These are phyloP conservation scores for Cryptococcus neoformans DNA, from an alignment of 1,284 basidiomycete species.

Conservation along the genomic window DNA sequence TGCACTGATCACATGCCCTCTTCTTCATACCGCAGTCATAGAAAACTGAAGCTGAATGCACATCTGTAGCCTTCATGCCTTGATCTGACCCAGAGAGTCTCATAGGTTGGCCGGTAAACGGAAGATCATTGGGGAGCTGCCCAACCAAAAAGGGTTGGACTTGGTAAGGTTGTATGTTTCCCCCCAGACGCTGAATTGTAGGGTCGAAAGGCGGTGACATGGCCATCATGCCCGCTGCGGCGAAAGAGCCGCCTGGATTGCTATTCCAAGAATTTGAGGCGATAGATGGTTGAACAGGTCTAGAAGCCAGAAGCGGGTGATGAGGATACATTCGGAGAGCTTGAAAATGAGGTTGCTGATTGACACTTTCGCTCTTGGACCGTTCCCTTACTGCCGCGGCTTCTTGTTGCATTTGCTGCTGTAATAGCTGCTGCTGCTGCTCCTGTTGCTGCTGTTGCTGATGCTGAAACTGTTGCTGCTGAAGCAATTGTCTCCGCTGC, in stretches of 20 bases:
- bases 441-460: neutral
- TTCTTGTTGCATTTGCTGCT: neutral
- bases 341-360: constrained; percentile 21
- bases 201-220: neutral
- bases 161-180: too few relatives aligned
- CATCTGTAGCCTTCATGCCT: constrained; percentile 5
- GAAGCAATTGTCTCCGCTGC: neutral
- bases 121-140: neutral
- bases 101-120: constrained; percentile 24
- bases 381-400: constrained; percentile 3
- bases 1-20: constrained; percentile 72
- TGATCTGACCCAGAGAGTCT: constrained; percentile 21
- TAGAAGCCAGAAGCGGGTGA: constrained; percentile 31
- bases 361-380: constrained; percentile 8
- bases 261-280: constrained; percentile 7
- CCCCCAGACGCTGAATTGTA: too few relatives aligned
- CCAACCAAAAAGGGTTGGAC: too few relatives aligned
- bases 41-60: constrained; percentile 4
- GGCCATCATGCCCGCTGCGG: constrained; percentile 7
- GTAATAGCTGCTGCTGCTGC: neutral
- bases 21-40: constrained; percentile 45
- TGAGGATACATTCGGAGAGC: constrained; percentile 44
- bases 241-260: constrained; percentile 9
- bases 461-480: neutral
- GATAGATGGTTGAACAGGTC: neutral